Evolutionary conservation across 2,329 filamentous ascomycete species (phyloP).

Genomic region (Davidsoniella eucalypti): DNA sequence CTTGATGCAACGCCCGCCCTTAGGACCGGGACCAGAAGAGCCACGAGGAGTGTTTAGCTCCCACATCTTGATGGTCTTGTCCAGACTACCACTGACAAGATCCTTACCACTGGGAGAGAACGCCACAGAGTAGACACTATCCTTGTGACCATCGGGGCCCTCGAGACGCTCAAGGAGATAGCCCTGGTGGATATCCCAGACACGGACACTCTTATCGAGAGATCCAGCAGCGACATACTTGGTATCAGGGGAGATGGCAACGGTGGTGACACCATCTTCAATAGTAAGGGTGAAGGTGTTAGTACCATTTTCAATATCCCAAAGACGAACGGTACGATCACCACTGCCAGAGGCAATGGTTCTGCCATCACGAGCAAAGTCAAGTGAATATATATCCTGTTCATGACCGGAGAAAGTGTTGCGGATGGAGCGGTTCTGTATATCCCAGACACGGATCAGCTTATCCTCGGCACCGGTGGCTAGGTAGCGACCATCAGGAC

Average conservation of each 20-base stretch:
- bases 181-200: slow-evolving; percentile 83
- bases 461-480: slow-evolving; percentile 97
- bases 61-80: slow-evolving; percentile 99
- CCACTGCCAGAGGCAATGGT: slow-evolving; percentile 93
- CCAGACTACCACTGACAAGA: slow-evolving; percentile 83
- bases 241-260: slow-evolving; percentile 90
- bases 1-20: slow-evolving; percentile 84
- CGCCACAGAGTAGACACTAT: slow-evolving; percentile 90
- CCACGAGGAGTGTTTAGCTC: slow-evolving; percentile 63
- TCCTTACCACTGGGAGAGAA: slow-evolving; percentile 89
- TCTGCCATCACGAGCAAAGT: slow-evolving; percentile 84
- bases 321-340: slow-evolving; percentile 84
- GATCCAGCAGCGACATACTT: slow-evolving; percentile 89
- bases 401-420: slow-evolving; percentile 94
- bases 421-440: slow-evolving; percentile 64
- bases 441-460: slow-evolving; percentile 95
- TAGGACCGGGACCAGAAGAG: slow-evolving; percentile 48
- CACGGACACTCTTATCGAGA: slow-evolving; percentile 90
- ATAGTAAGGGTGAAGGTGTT: slow-evolving; percentile 78
- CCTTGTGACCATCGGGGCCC: slow-evolving; percentile 85
- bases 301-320: slow-evolving; percentile 78
- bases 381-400: slow-evolving; percentile 93
- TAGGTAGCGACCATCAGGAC: slow-evolving; percentile 82
- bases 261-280: slow-evolving; percentile 92
- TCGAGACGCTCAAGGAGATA: slow-evolving; percentile 83